Evolutionary conservation across 495 filamentous ascomycete species (phyloP), one percentile per base, ranked within the genome.

Genomic region (Neohortaea acidophila): DNA sequence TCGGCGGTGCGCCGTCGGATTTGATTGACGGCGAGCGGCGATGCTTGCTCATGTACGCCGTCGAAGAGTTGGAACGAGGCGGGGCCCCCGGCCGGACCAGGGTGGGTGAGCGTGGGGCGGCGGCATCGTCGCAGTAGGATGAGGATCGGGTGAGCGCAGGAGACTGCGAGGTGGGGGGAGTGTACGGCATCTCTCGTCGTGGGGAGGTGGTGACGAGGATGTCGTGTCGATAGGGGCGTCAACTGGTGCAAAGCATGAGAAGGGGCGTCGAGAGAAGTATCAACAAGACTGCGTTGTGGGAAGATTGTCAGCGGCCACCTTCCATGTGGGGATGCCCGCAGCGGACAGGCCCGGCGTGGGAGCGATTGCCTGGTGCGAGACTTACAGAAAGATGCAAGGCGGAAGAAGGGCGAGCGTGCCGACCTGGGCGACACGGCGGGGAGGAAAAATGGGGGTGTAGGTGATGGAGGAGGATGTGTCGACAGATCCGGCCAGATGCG

Each of bases 151-250:
- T 72, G 57, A 66, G 46, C 54, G 75, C 69, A 65, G 82, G 84
- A 53, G 83, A 85, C 64, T 70, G 66, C 65, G 79, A 77, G 52
- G 74, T 70, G 36, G 85, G 85, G 46, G 85, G 84, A 59, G 85
- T 92, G 70, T 94, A 94, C 66, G 85, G 85, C 85, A 94, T 94
- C 61, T 64, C 55, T 47, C 24, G 37, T 15, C 10, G 6, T 13
- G 21, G 30, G 23, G 19, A 22, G 29, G 30, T 33, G 21, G 22
- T 21, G n/a, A n/a, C 6, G 31, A 26, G 36, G 7, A 11, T 14
- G 2, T 9, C 4, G 34, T 24, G 9, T 40, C 18, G 38, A n/a
- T 45, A 33, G 38, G 40, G 34, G 15, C n/a, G 29, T 44, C 37
- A 48, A 33, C 24, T 15, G 18, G 29, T 17, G 2, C 32, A 11